Percentiles rank a stretch among this genome's conserved stretches.
Conservation (phyloP, 257 asterid species). For the Salvia rosmarinus region DNA sequence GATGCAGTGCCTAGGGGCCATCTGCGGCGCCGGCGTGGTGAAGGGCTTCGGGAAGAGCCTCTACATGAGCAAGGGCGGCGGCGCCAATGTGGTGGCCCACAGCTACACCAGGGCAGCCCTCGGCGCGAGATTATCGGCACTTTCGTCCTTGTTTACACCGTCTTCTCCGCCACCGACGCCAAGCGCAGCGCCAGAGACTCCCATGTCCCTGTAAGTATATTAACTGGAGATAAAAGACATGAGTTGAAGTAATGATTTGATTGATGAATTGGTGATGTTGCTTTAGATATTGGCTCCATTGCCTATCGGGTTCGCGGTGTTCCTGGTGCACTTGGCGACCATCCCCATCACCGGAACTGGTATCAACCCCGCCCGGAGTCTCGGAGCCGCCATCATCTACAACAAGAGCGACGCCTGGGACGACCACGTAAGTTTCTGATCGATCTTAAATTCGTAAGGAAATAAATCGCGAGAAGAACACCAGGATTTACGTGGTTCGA, state of each 20-base stretch:
- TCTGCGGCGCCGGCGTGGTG: slow-evolving; percentile 53
- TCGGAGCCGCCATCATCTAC: slow-evolving; percentile 54
- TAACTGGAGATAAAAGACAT: no score
- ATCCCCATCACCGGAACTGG: slow-evolving; percentile 53
- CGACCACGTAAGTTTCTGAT: slow-evolving; percentile 39
- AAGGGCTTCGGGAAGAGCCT: slow-evolving; percentile 44
- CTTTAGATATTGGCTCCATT: slow-evolving; percentile 46
- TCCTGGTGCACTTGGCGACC: slow-evolving; percentile 52
- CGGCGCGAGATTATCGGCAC: slow-evolving; percentile 56
- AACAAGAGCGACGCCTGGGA: slow-evolving; percentile 45
- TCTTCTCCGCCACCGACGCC: slow-evolving; percentile 56
- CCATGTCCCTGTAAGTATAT: slow-evolving; percentile 47
- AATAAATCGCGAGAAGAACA: no score
- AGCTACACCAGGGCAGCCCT: slow-evolving; percentile 52
- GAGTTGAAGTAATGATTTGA: neutral
- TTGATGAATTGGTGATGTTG: neutral
- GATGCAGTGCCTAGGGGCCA: slow-evolving; percentile 52
- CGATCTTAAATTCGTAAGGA: no score
- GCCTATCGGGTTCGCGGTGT: slow-evolving; percentile 55
- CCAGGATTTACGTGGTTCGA: no score
- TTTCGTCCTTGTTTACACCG: slow-evolving; percentile 14
- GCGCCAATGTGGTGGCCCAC: slow-evolving; percentile 45
- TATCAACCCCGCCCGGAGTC: slow-evolving; percentile 48
- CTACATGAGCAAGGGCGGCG: slow-evolving; percentile 47
- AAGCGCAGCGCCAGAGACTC: slow-evolving; percentile 58